Evolutionary conservation across 2,329 filamentous ascomycete genomes (phyloP).

Genomic region (Aspergillus candidus): DNA sequence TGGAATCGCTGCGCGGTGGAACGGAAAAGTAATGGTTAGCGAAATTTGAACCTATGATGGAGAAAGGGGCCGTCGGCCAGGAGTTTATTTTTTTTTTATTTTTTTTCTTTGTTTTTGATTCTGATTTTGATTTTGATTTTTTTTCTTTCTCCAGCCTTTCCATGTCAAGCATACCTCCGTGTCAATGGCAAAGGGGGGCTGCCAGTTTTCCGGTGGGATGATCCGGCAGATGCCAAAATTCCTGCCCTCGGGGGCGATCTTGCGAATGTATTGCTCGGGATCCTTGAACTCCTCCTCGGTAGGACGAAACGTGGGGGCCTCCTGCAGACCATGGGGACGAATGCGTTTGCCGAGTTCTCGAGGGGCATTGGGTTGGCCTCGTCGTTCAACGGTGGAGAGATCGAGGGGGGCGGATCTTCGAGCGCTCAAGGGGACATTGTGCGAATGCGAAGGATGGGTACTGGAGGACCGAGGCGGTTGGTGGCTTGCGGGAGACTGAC

Average conservation of each 20-base stretch:
- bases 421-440: constrained; percentile 57
- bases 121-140: too few species aligned
- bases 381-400: constrained; percentile 81
- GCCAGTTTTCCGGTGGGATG: constrained; percentile 88
- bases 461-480: constrained; percentile 37
- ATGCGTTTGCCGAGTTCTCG: constrained; percentile 71
- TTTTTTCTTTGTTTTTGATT: too few species aligned
- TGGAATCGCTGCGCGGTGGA: constrained; percentile 68
- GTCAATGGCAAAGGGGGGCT: constrained; percentile 90
- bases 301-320: constrained; percentile 84
- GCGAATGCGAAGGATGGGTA: constrained; percentile 40
- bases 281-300: constrained; percentile 93
- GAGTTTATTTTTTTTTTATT: too few species aligned
- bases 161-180: constrained; percentile 65
- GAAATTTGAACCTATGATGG: too few species aligned
- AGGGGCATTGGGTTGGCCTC: constrained; percentile 71
- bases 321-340: constrained; percentile 75
- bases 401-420: constrained; percentile 66
- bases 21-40: constrained; percentile 21
- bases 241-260: constrained; percentile 77
- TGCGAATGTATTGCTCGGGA: constrained; percentile 86
- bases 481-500: constrained; percentile 28
- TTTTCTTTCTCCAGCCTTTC: too few species aligned
- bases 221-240: constrained; percentile 94
- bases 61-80: too few species aligned